Base-by-base conservation (phyloP, 1,284 basidiomycete genomes). In the Fomitopsis schrenkii region DNA sequence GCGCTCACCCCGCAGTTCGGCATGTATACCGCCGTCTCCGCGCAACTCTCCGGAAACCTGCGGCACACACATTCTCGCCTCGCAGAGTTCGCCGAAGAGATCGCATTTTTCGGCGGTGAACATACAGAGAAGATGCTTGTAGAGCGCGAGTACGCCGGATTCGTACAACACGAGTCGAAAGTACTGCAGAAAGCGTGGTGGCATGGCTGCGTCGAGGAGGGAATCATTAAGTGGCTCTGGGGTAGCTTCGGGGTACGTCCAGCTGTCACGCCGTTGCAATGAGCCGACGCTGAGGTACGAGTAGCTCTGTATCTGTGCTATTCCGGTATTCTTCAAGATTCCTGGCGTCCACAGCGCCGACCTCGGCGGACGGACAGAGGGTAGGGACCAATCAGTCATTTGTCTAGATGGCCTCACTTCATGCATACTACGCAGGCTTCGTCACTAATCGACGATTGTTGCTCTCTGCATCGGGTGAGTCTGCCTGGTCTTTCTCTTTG, bases 161-260 rank as follows among this genome's bases (percentile, higher is more conserved):
- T 97, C 35, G 84, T 98, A 66, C 91, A 89, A 73, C 97, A 99
- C 70, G 91, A 96, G 74, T 93, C 93, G 70, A 83, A 85, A 60
- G 90, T 97, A 2, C 81, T 97, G 68, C 78, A 84, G 50, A 88
- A 91, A 63, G 83, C 91, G 35, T 93, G 97, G 81, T 94, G 91
- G 87, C 95, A 97, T 75, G 89, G 91, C 1, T 94, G 95, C 76
- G 84, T 89, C 8, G 95, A 98, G 73, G 97, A 99, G 75, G 95
- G 95, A 2, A 90, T 99, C 61, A 91, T 98, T 71, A 98, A 98
- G 76, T 97, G 96, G 96, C 73, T 96, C 15, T 98, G 97, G 97
- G 96, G 96, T 66, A 91, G 90, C 71, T 91, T 97, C 71, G 96
- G 96, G 28, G 88, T 93, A 72, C 67, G 83, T 77, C 22, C 12